These are phyloP conservation scores for Spergularia bocconei DNA, from an alignment of 148 eudicot species.

Conservation along the genomic window DNA sequence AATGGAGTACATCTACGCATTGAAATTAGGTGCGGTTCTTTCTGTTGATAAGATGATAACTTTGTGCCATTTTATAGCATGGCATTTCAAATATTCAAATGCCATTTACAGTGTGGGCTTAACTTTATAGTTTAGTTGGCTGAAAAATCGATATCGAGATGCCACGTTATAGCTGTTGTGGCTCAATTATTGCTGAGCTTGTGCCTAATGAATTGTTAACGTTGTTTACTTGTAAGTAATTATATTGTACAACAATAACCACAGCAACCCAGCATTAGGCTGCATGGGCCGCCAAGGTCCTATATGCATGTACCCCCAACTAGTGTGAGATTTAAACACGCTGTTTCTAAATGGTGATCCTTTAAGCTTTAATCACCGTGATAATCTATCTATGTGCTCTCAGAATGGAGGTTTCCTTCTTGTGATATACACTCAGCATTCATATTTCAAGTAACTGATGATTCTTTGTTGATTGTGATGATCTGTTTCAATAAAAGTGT, in stretches of 20 bases:
- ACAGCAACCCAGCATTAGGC: too few species aligned
- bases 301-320: too few species aligned
- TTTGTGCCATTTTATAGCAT: neutral
- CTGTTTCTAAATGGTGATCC: too few species aligned
- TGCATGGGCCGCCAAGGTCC: too few species aligned
- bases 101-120: neutral
- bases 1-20: neutral
- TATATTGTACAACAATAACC: too few species aligned
- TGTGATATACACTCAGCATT: neutral
- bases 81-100: neutral
- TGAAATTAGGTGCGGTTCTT: neutral
- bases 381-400: too few species aligned
- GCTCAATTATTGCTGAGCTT: neutral
- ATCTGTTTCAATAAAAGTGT: too few species aligned
- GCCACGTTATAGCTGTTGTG: too few species aligned
- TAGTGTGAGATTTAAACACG: too few species aligned
- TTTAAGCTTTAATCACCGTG: too few species aligned
- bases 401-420: too few species aligned
- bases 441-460: neutral
- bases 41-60: neutral
- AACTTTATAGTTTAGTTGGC: neutral
- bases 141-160: neutral
- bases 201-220: neutral
- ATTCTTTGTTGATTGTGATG: neutral
- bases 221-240: neutral